Evolutionary conservation across 2,329 filamentous ascomycete species (phyloP), one percentile per base, ranked within the genome.

Genomic region (Chaetoscypha palmicola): DNA sequence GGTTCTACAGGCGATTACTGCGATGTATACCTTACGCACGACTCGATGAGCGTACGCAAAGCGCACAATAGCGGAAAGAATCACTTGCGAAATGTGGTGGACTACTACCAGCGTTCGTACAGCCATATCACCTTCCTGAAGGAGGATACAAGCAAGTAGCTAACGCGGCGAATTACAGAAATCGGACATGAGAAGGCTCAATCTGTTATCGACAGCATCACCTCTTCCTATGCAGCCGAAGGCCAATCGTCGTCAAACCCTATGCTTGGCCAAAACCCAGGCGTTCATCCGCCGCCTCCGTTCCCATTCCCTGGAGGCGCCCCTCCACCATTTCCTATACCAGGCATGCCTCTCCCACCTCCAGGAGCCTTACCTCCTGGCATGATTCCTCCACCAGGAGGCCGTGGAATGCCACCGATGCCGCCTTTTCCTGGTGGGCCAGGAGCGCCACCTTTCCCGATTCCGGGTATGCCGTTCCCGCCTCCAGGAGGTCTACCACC

Each of bases 21-120:
- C 78, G 92, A 98, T 84, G 92, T 98, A 67, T 98, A 98, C 77
- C 85, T 98, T 59, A 98, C 92, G 56, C 92, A 98, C 77, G 92
- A 98, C 76, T 95, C 89, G 35, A 97, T 97, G 91, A 95, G 89
- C 69, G 92, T 98, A 68, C 90, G 92, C 60, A 97, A 97, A 72
- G 92, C 92, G 38, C 92, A 98, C 69, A 98, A 98, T 73, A 85
- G 81, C 64, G 92, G 92, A 51, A 81, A 91, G 59, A 98, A 98
- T 71, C 92, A 98, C 64, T 71, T 98, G 51, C 86, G 92, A 62
- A 98, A 98, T 67, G 92, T 98, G 22, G 84, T 96, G 58, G 90
- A 96, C 64, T 98, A 98, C 71, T 98, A 98, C 67, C 90, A 97
- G 70, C 89, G 86, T 90, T 68, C 47, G 74, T 64, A n/a, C n/a